Base-by-base conservation (phyloP, 331 rosid species). In the Rhamnella rubrinervis region DNA sequence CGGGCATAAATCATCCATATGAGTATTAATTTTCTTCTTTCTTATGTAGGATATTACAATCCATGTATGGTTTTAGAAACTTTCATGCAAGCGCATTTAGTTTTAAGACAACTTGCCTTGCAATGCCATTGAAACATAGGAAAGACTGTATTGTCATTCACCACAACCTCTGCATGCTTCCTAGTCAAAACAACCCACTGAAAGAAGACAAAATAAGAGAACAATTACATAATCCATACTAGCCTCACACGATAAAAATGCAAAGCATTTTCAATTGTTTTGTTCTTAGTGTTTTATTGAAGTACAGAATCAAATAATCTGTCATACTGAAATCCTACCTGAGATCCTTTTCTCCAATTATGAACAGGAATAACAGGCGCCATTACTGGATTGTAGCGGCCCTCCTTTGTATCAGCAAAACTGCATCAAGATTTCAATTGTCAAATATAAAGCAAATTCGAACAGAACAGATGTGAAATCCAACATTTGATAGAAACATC, bases 281-380 rank as follows among this genome's bases (percentile, higher is more conserved):
- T 60, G 41, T 65, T 40, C 23, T 18, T 31, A 61, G 66, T 31
- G 68, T 68, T 44, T 20, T 57, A 69, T 53, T 56, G 46, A 61
- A 77, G 44, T 41, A 61, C 58, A 65, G n/a, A n/a, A 57, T 66
- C 53, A 69, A 78, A 40, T 26, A 59, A 17, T 55, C 66, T 51
- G 66, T 37, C 65, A 38, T 17, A 37, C 23, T 31, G 39, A 67
- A 28, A 35, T 65, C 61, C 65, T 80, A 95, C 99, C 96, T 95
- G 99, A 68, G 99, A 95, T 66, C 99, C 99, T 84, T 95, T 95
- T 77, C 99, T 87, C 99, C 99, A 95, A 75, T 85, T 91, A 50
- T 75, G 41, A 75, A 89, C 95, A 62, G 97, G 96, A 85, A 95
- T 89, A 71, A 85, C 75, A 69, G 96, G 89, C 86, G 79, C 67